phyloP scores from a whole-genome alignment of 192 early-diverging fungal species.

The Phlyctochytrium arcticum region DNA sequence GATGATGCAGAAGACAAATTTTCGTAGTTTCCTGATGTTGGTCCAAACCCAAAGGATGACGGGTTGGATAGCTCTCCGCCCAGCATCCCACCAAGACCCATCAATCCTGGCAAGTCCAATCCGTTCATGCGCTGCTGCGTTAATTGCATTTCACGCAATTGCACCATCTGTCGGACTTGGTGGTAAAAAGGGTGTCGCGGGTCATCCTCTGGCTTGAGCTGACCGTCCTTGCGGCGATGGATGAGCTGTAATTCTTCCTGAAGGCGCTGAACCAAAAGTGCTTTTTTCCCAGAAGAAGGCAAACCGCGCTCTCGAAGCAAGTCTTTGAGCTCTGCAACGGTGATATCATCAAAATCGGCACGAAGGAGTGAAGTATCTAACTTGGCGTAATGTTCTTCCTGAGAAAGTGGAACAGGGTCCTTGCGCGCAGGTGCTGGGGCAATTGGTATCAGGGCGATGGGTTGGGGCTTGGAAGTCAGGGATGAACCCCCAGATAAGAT shows the following conservation, averaged over 20 bases:
- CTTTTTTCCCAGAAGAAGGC: conserved; percentile 69
- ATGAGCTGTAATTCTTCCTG: conserved; percentile 48
- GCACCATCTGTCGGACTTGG: conserved; percentile 17
- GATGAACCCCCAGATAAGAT: too few species aligned
- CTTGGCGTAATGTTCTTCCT: conserved; percentile 29
- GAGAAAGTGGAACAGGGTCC: background rate
- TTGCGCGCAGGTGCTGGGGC: conserved; percentile 1
- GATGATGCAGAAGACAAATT: too few species aligned
- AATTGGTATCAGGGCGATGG: conserved; percentile 1
- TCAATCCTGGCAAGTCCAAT: background rate
- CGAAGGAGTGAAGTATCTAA: conserved; percentile 61
- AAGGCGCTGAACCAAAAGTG: conserved; percentile 60
- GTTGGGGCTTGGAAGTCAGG: conserved; percentile 5
- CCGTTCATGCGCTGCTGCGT: conserved; percentile 9
- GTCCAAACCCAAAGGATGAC: too few species aligned
- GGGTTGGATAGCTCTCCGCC: too few species aligned
- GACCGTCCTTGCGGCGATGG: conserved; percentile 11
- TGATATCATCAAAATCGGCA: conserved; percentile 71
- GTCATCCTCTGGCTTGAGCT: conserved; percentile 20
- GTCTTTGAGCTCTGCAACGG: conserved; percentile 70
- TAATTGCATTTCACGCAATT: conserved; percentile 8
- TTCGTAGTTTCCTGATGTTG: too few species aligned
- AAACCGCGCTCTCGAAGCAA: conserved; percentile 64
- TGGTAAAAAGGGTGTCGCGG: conserved; percentile 27
- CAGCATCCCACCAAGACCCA: background rate